phyloP scores from a whole-genome alignment of 73 alveolate species.

The Paramecium octaurelia region DNA sequence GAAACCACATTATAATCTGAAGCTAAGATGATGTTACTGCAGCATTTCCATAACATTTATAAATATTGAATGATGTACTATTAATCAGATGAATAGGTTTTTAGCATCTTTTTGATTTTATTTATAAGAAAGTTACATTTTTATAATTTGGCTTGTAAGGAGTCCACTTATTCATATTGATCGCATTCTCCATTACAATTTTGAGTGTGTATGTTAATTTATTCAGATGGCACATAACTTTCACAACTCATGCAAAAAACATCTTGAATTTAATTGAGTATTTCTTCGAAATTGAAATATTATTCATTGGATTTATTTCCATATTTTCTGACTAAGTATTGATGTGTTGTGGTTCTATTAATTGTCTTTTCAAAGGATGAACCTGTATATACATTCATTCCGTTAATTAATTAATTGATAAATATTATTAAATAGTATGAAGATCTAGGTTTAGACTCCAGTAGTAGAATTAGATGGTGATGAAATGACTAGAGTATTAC shows the following conservation, averaged over 20 bases:
- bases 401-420: not conserved
- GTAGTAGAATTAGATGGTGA: conserved; percentile 92
- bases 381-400: conserved; percentile 30
- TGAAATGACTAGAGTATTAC: conserved; percentile 81
- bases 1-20: not conserved
- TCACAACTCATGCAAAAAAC: conserved; percentile 38
- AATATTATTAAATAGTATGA: conserved; percentile 30
- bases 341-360: not conserved
- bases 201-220: not conserved
- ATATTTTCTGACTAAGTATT: conserved; percentile 35
- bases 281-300: conserved; percentile 34
- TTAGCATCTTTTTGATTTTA: conserved; percentile 36
- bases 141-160: not conserved
- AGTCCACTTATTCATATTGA: conserved; percentile 28
- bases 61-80: conserved; percentile 30
- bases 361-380: not conserved
- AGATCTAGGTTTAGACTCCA: conserved; percentile 80
- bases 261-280: not conserved
- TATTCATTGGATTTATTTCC: conserved; percentile 11
- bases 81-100: conserved; percentile 42
- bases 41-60: conserved; percentile 49
- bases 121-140: conserved; percentile 24
- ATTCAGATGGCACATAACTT: not conserved
- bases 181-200: conserved; percentile 19
- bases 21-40: not conserved